Evolutionary conservation across 139 green algal genomes (phyloP).

Genomic region (Coelastrella sp.): DNA sequence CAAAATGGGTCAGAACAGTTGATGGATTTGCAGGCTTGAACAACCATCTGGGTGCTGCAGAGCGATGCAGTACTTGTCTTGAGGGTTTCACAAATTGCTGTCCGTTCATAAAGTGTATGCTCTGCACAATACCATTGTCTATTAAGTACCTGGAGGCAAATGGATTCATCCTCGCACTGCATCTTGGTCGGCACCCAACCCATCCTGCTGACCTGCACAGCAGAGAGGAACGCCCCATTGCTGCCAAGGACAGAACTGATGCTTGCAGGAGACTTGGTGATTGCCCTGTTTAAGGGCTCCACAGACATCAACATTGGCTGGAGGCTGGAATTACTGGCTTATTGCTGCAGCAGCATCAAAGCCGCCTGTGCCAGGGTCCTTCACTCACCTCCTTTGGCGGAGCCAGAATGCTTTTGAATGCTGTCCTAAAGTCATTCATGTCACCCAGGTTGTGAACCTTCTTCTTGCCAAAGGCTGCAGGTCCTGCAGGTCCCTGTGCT

Average conservation of each 20-base stretch:
- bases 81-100: too few relatives aligned
- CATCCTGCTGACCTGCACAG: conserved; percentile 34
- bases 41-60: too few relatives aligned
- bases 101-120: too few relatives aligned
- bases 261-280: neutral
- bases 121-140: too few relatives aligned
- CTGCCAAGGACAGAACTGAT: neutral
- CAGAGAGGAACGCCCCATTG: neutral
- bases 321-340: too few relatives aligned
- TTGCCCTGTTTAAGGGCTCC: too few relatives aligned
- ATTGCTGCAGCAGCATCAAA: neutral
- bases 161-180: neutral
- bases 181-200: conserved; percentile 34
- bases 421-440: neutral
- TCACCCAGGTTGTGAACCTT: conserved; percentile 34
- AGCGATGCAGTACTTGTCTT: too few relatives aligned
- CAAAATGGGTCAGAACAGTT: too few relatives aligned
- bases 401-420: conserved; percentile 28
- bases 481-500: neutral
- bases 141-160: neutral
- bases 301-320: too few relatives aligned
- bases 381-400: conserved; percentile 31
- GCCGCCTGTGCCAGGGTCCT: neutral
- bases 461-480: neutral
- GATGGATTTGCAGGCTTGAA: too few relatives aligned